A percentile compares a stretch with the other conserved stretches of the same genome.
Conservation (phyloP, 345 rosid genomes). For the Barbarea vulgaris region DNA sequence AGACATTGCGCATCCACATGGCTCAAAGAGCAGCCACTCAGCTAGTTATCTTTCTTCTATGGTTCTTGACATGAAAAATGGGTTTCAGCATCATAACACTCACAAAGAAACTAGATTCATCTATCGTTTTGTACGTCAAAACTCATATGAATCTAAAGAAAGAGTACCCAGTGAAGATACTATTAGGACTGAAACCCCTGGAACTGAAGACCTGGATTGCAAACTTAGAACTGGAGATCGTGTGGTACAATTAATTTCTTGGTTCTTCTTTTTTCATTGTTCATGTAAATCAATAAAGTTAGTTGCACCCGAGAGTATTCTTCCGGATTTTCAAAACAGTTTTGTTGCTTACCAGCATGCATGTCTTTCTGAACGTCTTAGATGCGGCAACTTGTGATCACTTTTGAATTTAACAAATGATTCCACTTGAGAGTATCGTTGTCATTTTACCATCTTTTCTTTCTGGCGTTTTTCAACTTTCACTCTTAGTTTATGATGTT, state of each 20-base stretch:
- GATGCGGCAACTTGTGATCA: neutral
- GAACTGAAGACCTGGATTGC: conserved; percentile 55
- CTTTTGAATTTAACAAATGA: conserved; percentile 3
- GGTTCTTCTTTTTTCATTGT: conserved; percentile 19
- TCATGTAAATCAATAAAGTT: conserved; percentile 13
- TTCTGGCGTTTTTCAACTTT: neutral
- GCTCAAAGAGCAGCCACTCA: conserved; percentile 45
- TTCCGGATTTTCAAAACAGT: neutral
- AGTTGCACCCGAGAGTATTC: neutral
- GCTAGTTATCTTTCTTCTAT: conserved; percentile 63
- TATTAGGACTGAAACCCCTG: conserved; percentile 35
- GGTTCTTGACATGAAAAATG: conserved; percentile 69
- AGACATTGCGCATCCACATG: conserved; percentile 56
- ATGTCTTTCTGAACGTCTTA: conserved; percentile 16
- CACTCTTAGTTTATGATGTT: conserved; percentile 11
- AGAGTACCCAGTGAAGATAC: conserved; percentile 46
- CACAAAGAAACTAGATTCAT: conserved; percentile 60
- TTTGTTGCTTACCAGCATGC: conserved; percentile 28
- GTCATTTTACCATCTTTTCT: conserved; percentile 17
- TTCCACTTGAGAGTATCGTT: conserved; percentile 16
- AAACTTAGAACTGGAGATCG: conserved; percentile 78
- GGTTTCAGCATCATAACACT: conserved; percentile 49
- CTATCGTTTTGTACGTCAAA: conserved; percentile 71
- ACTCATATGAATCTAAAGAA: conserved; percentile 35
- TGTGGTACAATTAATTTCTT: conserved; percentile 61